Base-by-base conservation (phyloP, 495 filamentous ascomycete species). In the Podospora pseudocomata region DNA sequence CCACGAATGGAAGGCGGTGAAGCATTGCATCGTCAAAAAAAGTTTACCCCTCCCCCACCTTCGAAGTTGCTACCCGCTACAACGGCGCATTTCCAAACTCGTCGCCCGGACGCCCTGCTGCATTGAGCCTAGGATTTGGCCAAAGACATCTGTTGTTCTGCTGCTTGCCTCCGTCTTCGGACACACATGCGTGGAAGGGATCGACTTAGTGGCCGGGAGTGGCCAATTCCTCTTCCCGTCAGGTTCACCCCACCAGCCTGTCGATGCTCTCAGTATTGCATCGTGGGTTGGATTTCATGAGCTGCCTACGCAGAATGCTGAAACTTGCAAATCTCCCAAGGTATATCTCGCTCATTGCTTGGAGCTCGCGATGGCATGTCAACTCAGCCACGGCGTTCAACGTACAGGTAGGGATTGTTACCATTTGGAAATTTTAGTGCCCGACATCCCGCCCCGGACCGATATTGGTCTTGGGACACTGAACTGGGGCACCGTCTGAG, bases 1-100 rank as follows among this genome's bases (percentile, higher is more conserved):
- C 39, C 39, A 49, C n/a, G 18, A 58, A 49, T 9, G 27, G 57
- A 64, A 68, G 61, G 67, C 67, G 67, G 67, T 68, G 67, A 58
- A 68, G 32, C 32, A 11, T 44, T 13, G 30, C 16, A 13, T 5
- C 5, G 67, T 39, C 66, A 67, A 28, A 67, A 67, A 62, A 60
- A 53, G 11, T 54, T 65, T 55, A 55, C 67, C 67, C 67, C 67
- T 65, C 67, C 67, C 67, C 67, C 67, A 65, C 67, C 56, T 66
- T 49, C n/a, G 23, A 23, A 34, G 11, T 26, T 26, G 19, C 55
- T 58, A 9, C n/a, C 55, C 67, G 34, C 34, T 20, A 62, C 62
- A 53, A 32, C 60, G 26, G 19, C 32, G 32, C 27, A 19, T n/a
- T 34, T 39, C 18, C 15, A 44, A 63, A 34, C 59, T 60, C 19